Base-by-base conservation (phyloP, 331 rosid genomes). In the Ulmus americana region DNA sequence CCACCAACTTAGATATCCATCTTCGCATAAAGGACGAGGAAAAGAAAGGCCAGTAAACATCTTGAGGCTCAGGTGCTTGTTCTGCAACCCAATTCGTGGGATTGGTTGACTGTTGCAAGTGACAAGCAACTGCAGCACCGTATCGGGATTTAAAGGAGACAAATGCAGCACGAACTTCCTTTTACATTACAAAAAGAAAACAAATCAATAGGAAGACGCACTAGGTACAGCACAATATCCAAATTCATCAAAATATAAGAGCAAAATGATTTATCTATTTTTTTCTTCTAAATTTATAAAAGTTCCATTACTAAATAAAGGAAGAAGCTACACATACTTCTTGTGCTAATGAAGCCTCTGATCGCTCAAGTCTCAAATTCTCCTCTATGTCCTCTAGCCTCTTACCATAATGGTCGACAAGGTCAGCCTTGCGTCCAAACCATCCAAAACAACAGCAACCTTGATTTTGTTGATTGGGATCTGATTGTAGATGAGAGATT, bases 21-120 rank as follows among this genome's bases (percentile, higher is more conserved):
- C 88, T 79, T 79, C 74, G 77, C 62, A 87, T 67, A 78, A 94
- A 90, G 10, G 99, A 79, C 59, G 90, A 80, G 9, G 95, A 84
- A 75, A 94, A 94, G 85, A 85, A 87, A 43, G 99, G 97, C 99
- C 99, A 94, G 70, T 87, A 87, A 63, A 94, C 97, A 74, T 94
- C 97, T 12, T 39, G 72, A 20, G 97, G 95, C 75, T 83, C 97
- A 28, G 99, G 99, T 79, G 99, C 99, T 59, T 50, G 77, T 76
- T 94, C 97, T 51, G 95, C 74, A 66, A 70, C 72, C 99, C 97
- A 94, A 5, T 78, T 81, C 43, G 85, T 82, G 64, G 99, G 99
- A 81, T 94, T 81, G 55, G 65, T 81, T 10, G 99, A 90, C 72
- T 83, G 97, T 73, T 74, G 86, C 71, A 94, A 45, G 86, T 81